These are phyloP conservation scores for Ustulina deusta DNA, from an alignment of 2,329 filamentous ascomycete genomes.

Conservation along the genomic window DNA sequence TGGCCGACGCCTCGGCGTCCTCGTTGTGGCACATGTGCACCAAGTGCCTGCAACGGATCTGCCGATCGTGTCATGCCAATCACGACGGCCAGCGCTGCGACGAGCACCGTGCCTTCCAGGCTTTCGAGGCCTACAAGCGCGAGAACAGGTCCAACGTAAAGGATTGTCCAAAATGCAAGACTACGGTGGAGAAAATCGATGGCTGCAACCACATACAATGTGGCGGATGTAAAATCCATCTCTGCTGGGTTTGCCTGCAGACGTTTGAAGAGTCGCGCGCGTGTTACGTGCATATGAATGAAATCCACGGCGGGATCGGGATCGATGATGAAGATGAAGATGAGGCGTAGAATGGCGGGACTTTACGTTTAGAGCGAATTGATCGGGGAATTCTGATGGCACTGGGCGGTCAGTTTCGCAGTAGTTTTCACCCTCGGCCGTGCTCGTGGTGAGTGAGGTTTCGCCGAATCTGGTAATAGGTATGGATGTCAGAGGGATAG, in stretches of 20 bases:
- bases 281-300: conserved; percentile 29
- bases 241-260: conserved; percentile 38
- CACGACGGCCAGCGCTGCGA: conserved; percentile 44
- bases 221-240: conserved; percentile 31
- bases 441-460: neutral
- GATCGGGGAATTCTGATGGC: neutral
- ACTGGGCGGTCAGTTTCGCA: too few relatives aligned
- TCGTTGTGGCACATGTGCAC: conserved; percentile 43
- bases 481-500: neutral
- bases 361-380: neutral
- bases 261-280: conserved; percentile 17
- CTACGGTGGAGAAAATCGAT: conserved; percentile 49
- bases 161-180: conserved; percentile 44
- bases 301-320: conserved; percentile 28
- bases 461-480: neutral
- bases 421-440: neutral
- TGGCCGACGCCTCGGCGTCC: conserved; percentile 3
- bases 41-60: conserved; percentile 39
- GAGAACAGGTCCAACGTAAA: conserved; percentile 36
- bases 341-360: neutral
- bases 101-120: conserved; percentile 32
- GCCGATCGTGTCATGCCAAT: conserved; percentile 29
- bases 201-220: conserved; percentile 53
- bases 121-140: conserved; percentile 34
- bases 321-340: conserved; percentile 15